Conservation (phyloP, 2,329 filamentous ascomycete genomes). For the Magnaporthiopsis poae region DNA sequence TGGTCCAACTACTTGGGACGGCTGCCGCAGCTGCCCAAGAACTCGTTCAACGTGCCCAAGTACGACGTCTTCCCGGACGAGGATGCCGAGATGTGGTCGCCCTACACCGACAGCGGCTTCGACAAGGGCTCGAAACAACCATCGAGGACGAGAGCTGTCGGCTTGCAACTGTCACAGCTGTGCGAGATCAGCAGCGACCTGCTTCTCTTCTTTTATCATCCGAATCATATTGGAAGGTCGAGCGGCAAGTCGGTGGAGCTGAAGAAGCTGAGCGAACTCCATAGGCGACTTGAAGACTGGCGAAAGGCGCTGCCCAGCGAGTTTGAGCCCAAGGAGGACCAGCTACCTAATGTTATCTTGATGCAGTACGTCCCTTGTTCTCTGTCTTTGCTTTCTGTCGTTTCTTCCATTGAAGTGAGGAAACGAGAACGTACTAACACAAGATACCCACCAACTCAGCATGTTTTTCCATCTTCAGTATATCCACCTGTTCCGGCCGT, state of each 20-base stretch:
- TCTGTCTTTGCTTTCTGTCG: neutral
- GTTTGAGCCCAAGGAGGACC: conserved; percentile 79
- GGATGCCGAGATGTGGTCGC: conserved; percentile 75
- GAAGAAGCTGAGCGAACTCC: conserved; percentile 85
- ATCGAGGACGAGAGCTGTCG: conserved; percentile 70
- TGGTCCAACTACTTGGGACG: conserved; percentile 96
- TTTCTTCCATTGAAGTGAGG: neutral
- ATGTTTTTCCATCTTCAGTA: conserved; percentile 97
- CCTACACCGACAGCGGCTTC: conserved; percentile 76
- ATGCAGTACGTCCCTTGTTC: conserved; percentile 59
- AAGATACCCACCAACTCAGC: conserved; percentile 34
- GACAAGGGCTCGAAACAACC: conserved; percentile 66
- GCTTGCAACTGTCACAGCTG: conserved; percentile 69
- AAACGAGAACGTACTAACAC: neutral
- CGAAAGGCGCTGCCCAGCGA: conserved; percentile 73
- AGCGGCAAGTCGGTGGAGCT: conserved; percentile 73
- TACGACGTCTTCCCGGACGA: conserved; percentile 85
- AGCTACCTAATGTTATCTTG: conserved; percentile 69
- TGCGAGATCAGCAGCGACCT: conserved; percentile 93
- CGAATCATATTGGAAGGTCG: conserved; percentile 51
- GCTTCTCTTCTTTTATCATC: conserved; percentile 83
- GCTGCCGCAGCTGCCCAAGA: conserved; percentile 72
- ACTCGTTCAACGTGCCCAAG: conserved; percentile 74
- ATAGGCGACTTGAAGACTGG: conserved; percentile 84
- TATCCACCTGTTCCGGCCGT: conserved; percentile 90